Base-by-base conservation (phyloP, 2,329 filamentous ascomycete genomes). In the Mycosphaerella sp. region DNA sequence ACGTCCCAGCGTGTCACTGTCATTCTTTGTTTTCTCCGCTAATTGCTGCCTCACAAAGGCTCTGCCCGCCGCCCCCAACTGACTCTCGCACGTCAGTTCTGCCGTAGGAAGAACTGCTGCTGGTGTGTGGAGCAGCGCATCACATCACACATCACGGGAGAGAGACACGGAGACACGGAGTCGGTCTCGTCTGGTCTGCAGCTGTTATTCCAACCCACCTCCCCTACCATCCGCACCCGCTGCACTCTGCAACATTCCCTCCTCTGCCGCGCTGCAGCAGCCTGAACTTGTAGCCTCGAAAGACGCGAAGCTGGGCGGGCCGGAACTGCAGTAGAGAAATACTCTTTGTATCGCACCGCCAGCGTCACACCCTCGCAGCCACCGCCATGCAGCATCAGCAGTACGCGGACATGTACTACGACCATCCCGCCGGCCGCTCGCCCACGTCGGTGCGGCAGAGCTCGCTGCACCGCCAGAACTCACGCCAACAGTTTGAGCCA, bases 361-460 rank as follows among this genome's bases (percentile, higher is more conserved):
- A 46, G 36, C 49, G 54, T 56, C 42, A 26, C 50, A 52, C 54
- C 21, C 54, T 38, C 32, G 44, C 45, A 39, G 49, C 54, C 40
- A 44, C 54, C 48, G 43, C 48, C 53, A 55, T 44, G 53, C 68
- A 68, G 66, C 68, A 69, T 59, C 63, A 63, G 53, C 59, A 63
- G 48, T 61, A 64, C 57, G 67, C 66, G 70, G 83, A 87, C 57
- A 83, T 86, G 78, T 90, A 88, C 76, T 82, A 87, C 74, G 85
- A 88, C 63, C 86, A 87, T 64, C 72, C 80, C 55, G 72, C 80
- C 58, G 67, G 64, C 55, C 85, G 87, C 67, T 89, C 86, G 60
- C 88, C 89, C 39, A 84, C 82, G 67, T 83, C 85, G 32, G 83
- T 87, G 69, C 86, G 87, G 57, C 81, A 80, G 63, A 65, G 77